Base-by-base conservation (phyloP, 1,284 basidiomycete species). In the Sphagnurus paluster region DNA sequence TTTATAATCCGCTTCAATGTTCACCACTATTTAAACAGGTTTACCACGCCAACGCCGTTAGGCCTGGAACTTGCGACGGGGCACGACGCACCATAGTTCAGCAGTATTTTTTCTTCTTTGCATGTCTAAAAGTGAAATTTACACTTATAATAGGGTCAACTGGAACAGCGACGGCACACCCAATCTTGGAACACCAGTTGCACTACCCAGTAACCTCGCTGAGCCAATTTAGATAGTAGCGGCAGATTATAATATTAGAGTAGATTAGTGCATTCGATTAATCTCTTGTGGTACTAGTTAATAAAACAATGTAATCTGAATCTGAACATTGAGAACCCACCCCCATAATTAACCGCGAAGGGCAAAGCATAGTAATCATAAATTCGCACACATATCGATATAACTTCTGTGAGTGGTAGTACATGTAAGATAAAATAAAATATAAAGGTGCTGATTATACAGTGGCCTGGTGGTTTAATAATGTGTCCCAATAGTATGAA, bases 21-120 rank as follows among this genome's bases (percentile, higher is more conserved):
- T 8, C n/a, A 11, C 4, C 19, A 21, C 3, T 1, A 28, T 37
- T n/a, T 11, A 1, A 17, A 10, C 28, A 58, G 52, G 63, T 64
- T 8, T 67, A 58, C 43, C 65, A 67, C 42, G 62, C 62, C 13
- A 39, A 55, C 25, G 47, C 52, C 4, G 44, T 47, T 2, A 56
- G 58, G 3, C 63, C 64, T 14, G 64, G 58, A 26, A 54, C 46
- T 13, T 69, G 67, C 42, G 66, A 68, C 51, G 66, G 66, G 7
- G 57, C 45, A 11, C 58, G 67, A 0, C 63, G 59, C 29, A 68
- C 66, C 5, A 53, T 59, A 46, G 61, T 66, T n/a, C 65, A 67
- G 42, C 56, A 55, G 61, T 62, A 47, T 30, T 54, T 54, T 36
- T 32, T 29, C 13, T 28, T n/a, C 17, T 30, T 2, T 8, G 4